phyloP scores from a whole-genome alignment of 176 grass and related monocot genomes.

The Raddia guianensis region DNA sequence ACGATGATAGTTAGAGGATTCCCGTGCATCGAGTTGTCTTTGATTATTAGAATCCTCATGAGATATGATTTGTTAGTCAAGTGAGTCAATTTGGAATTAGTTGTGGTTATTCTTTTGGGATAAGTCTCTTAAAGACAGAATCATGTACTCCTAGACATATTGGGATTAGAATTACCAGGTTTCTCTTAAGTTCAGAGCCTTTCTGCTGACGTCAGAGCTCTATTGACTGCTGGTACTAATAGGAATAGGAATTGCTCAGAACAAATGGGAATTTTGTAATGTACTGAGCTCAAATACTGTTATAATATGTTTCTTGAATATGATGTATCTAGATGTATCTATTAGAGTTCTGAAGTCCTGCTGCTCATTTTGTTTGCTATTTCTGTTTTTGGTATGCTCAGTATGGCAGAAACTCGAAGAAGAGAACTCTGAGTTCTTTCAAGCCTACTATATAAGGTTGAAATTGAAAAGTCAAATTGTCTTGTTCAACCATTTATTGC shows the following conservation, averaged over 20 bases:
- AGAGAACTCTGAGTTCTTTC: constrained; percentile 92
- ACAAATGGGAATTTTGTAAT: constrained; percentile 14
- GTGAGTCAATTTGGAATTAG: no score
- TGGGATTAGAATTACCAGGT: no score
- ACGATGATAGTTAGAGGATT: no score
- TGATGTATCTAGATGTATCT: neutral
- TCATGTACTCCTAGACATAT: no score
- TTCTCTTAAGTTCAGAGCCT: no score
- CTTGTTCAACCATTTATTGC: constrained; percentile 92
- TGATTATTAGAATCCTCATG: no score
- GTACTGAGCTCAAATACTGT: neutral
- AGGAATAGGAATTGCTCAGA: neutral
- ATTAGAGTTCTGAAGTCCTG: neutral
- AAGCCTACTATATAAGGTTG: constrained; percentile 90
- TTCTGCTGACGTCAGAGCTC: neutral
- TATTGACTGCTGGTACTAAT: constrained; percentile 4
- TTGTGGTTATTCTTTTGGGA: no score
- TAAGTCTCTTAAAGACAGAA: no score
- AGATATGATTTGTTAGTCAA: no score
- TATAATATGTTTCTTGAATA: constrained; percentile 3
- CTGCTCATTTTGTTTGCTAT: constrained; percentile 30
- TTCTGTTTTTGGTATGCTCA: constrained; percentile 41
- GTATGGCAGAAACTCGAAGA: constrained; percentile 99
- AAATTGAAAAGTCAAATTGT: constrained; percentile 91
- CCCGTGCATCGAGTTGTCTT: no score